Evolutionary conservation across 2,329 filamentous ascomycete species (phyloP).

Genomic region (Fusarium austroafricanum): DNA sequence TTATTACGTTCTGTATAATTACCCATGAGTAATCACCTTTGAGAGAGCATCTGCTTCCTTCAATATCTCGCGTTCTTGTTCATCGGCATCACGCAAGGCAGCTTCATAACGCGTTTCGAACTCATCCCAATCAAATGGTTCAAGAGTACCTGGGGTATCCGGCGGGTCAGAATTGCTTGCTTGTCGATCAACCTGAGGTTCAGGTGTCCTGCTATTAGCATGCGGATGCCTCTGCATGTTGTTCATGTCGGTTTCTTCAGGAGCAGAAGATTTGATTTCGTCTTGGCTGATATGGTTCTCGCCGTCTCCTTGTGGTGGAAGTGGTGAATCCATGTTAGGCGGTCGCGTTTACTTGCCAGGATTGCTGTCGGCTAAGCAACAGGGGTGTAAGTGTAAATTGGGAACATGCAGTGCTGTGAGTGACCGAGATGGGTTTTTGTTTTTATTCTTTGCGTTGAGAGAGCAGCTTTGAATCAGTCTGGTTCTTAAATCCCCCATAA

Average conservation of each 20-base stretch:
- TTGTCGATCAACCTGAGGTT: slow-evolving; percentile 52
- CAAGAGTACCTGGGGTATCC: slow-evolving; percentile 65
- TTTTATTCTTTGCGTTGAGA: not conserved
- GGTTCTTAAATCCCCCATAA: not conserved
- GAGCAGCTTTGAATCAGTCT: not conserved
- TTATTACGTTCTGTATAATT: not conserved
- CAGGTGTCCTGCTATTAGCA: slow-evolving; percentile 52
- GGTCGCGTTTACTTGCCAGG: slow-evolving; percentile 24
- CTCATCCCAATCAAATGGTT: slow-evolving; percentile 79
- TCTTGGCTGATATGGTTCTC: slow-evolving; percentile 29
- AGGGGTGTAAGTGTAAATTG: slow-evolving; percentile 20
- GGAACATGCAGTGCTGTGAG: slow-evolving; percentile 12
- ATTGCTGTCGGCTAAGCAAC: slow-evolving; percentile 41
- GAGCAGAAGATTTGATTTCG: slow-evolving; percentile 18
- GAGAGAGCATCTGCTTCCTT: slow-evolving; percentile 76
- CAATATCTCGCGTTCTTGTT: slow-evolving; percentile 72
- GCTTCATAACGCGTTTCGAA: slow-evolving; percentile 76
- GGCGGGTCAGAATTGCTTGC: slow-evolving; percentile 53
- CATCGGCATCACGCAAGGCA: slow-evolving; percentile 71
- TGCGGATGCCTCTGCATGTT: slow-evolving; percentile 36
- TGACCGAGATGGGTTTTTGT: not conserved
- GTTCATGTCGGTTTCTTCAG: slow-evolving; percentile 38
- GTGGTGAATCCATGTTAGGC: slow-evolving; percentile 36
- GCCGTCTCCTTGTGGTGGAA: slow-evolving; percentile 30
- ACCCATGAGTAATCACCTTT: slow-evolving; percentile 58